A percentile compares a stretch with the other conserved stretches of the same genome.
Conservation (phyloP, 2,329 filamentous ascomycete genomes). For the Venturia nashicola region DNA sequence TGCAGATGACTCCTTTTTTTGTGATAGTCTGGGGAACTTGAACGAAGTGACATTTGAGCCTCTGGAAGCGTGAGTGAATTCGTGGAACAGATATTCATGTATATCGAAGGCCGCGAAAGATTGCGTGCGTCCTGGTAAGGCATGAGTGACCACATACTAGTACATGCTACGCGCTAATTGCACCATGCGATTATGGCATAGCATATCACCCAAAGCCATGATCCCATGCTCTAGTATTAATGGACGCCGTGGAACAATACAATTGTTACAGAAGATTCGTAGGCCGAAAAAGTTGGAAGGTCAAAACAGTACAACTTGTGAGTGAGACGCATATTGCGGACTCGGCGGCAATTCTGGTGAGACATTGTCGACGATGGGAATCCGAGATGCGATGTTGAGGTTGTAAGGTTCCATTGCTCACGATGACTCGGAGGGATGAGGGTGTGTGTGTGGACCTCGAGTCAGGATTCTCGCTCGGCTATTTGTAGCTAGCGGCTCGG, state of each 20-base stretch:
- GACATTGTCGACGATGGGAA: not conserved
- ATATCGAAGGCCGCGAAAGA: not conserved
- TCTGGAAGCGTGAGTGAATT: not conserved
- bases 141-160: not conserved
- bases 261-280: not conserved
- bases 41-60: no score
- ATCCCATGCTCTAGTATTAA: not conserved
- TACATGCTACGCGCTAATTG: not conserved
- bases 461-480: not conserved
- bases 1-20: no score
- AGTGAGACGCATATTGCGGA: not conserved
- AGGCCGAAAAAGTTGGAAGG: not conserved
- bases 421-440: no score
- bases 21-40: no score
- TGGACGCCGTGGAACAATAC: not conserved
- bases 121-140: not conserved
- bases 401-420: not conserved
- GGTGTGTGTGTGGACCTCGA: no score
- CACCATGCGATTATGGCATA: not conserved
- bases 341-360: not conserved
- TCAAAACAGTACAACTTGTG: not conserved
- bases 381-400: not conserved
- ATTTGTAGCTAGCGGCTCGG: not conserved
- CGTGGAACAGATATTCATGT: not conserved
- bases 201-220: not conserved